phyloP scores from a whole-genome alignment of 768 basidiomycete species.

The Mycena vitilis region DNA sequence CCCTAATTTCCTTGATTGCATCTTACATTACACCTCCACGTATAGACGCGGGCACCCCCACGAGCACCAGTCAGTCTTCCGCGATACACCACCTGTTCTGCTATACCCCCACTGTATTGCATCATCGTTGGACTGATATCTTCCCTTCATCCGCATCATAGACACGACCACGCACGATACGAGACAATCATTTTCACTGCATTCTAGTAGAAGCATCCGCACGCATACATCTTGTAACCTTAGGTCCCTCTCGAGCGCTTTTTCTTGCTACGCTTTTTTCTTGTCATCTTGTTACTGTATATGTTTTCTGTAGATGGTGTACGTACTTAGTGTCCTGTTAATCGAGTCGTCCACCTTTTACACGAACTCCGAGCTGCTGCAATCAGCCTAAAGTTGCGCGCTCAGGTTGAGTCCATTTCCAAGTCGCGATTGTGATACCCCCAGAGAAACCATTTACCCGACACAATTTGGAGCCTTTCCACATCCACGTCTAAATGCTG shows the following conservation, averaged over 20 bases:
- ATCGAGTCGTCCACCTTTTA: slow-evolving; percentile 25
- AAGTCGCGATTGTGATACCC: too few relatives aligned
- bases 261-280: slow-evolving; percentile 28
- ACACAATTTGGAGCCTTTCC: too few relatives aligned
- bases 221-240: slow-evolving; percentile 52
- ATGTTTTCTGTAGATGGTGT: slow-evolving; percentile 31
- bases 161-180: slow-evolving; percentile 43
- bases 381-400: too few relatives aligned
- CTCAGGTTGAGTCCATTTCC: too few relatives aligned
- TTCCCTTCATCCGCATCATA: slow-evolving; percentile 36
- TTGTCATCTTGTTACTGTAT: slow-evolving; percentile 22
- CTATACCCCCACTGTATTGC: slow-evolving; percentile 45
- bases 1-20: slow-evolving; percentile 37
- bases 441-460: too few relatives aligned
- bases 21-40: slow-evolving; percentile 25
- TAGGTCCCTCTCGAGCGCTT: slow-evolving; percentile 45
- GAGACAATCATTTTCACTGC: slow-evolving; percentile 59
- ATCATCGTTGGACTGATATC: slow-evolving; percentile 45
- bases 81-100: slow-evolving; percentile 48
- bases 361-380: too few relatives aligned
- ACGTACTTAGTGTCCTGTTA: slow-evolving; percentile 20
- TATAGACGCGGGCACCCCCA: slow-evolving; percentile 34
- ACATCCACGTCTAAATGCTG: too few relatives aligned
- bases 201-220: slow-evolving; percentile 65
- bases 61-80: slow-evolving; percentile 41